phyloP scores from a whole-genome alignment of 2,329 filamentous ascomycete species.

The Cladosporium velox region DNA sequence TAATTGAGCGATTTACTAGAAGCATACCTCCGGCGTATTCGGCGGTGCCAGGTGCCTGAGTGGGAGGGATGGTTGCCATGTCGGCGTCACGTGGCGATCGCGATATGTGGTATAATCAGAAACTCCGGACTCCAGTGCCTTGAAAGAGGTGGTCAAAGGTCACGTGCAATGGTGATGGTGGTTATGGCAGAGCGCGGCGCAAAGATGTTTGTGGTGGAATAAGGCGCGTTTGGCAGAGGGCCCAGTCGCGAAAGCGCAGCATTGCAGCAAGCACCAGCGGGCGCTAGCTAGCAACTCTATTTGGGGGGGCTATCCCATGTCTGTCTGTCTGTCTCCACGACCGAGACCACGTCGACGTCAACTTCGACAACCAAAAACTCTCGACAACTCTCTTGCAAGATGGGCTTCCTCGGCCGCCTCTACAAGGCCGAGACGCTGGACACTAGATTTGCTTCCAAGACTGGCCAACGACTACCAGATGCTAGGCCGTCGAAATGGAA shows the following conservation, averaged over 20 bases:
- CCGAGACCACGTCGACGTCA: constrained; percentile 7
- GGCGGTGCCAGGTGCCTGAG: constrained; percentile 42
- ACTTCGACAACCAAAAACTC: background rate
- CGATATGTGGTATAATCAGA: background rate
- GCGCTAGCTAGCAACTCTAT: constrained; percentile 9
- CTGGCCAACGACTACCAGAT: constrained; percentile 40
- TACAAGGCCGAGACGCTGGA: constrained; percentile 70
- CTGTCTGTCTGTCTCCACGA: background rate
- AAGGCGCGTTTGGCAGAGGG: constrained; percentile 11
- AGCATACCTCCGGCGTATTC: constrained; percentile 50
- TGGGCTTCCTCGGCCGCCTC: constrained; percentile 36
- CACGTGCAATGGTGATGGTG: constrained; percentile 24
- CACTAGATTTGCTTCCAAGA: constrained; percentile 70
- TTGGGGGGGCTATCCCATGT: background rate
- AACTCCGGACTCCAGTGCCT: constrained; percentile 18
- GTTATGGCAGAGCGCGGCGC: constrained; percentile 20
- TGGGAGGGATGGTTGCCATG: constrained; percentile 29
- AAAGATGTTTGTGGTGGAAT: constrained; percentile 7
- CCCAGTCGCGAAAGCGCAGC: constrained; percentile 15
- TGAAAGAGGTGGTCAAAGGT: background rate
- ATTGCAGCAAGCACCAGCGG: constrained; percentile 4
- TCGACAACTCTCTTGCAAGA: constrained; percentile 8
- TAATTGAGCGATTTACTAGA: background rate
- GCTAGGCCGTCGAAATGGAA: constrained; percentile 74
- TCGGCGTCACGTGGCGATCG: background rate